Conservation (phyloP, 1,139 yeast genomes). For the Geotrichum aggregatum region DNA sequence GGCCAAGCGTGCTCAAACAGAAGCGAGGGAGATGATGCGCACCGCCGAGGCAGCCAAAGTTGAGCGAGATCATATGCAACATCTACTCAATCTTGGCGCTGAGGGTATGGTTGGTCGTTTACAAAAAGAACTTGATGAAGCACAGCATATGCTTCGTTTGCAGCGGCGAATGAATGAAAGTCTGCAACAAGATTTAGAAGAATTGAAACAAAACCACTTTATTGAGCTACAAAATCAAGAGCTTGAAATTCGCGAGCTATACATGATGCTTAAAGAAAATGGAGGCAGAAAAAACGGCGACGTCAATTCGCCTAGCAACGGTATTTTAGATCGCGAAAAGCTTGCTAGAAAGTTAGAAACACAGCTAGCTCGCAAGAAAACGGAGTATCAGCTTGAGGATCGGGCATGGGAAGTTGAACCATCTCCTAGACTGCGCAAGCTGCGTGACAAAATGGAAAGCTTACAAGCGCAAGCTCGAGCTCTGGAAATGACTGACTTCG, state of each 20-base stretch:
- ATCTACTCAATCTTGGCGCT: constrained; percentile 74
- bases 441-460: constrained; percentile 81
- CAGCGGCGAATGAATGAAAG: constrained; percentile 66
- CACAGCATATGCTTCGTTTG: constrained; percentile 60
- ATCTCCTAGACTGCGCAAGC: constrained; percentile 64
- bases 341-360: constrained; percentile 48
- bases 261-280: constrained; percentile 54
- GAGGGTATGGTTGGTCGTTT: constrained; percentile 76
- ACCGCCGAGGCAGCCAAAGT: constrained; percentile 77
- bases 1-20: constrained; percentile 73
- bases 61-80: constrained; percentile 74
- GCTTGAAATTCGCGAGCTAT: constrained; percentile 78
- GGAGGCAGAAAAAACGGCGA: constrained; percentile 35
- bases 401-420: constrained; percentile 66
- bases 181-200: constrained; percentile 63
- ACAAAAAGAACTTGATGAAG: constrained; percentile 66
- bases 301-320: constrained; percentile 36
- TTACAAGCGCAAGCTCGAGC: constrained; percentile 81
- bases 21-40: constrained; percentile 62
- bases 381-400: constrained; percentile 51
- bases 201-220: constrained; percentile 60
- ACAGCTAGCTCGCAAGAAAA: constrained; percentile 59
- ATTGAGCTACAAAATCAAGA: constrained; percentile 83
- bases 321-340: constrained; percentile 39
- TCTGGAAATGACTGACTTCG: constrained; percentile 80